Percentiles rank a stretch among this genome's conserved stretches.
Evolutionary conservation across 2,329 filamentous ascomycete genomes (phyloP).

Genomic region (Hirsutella thompsonii): DNA sequence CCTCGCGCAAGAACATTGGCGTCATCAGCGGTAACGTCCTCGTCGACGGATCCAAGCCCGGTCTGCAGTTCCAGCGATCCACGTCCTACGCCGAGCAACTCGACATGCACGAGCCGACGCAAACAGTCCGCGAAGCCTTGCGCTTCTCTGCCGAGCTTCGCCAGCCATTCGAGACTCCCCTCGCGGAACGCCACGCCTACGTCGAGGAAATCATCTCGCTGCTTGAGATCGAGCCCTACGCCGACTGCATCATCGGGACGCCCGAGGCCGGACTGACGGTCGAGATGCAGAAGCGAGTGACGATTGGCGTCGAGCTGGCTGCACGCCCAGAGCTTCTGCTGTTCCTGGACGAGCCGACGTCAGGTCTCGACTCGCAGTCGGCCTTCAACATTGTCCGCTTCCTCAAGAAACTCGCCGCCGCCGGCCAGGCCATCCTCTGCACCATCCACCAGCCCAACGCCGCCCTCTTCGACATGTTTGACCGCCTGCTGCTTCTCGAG

Average conservation of each 20-base stretch:
- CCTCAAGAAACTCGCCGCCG: slow-evolving; percentile 62
- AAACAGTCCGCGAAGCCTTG: slow-evolving; percentile 51
- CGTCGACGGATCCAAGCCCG: slow-evolving; percentile 42
- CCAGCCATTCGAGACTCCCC: slow-evolving; percentile 39
- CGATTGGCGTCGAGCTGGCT: slow-evolving; percentile 80
- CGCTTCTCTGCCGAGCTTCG: slow-evolving; percentile 50
- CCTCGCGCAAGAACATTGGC: slow-evolving; percentile 46
- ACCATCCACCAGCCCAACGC: slow-evolving; percentile 88
- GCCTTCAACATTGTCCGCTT: slow-evolving; percentile 70
- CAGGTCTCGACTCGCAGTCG: slow-evolving; percentile 48
- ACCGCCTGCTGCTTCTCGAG: slow-evolving; percentile 67
- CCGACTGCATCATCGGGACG: slow-evolving; percentile 44
- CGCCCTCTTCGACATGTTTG: slow-evolving; percentile 78
- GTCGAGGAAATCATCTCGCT: slow-evolving; percentile 49
- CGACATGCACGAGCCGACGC: slow-evolving; percentile 47
- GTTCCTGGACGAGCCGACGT: slow-evolving; percentile 70
- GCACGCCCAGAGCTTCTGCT: slow-evolving; percentile 67
- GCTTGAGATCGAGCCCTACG: slow-evolving; percentile 44
- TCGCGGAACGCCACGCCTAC: slow-evolving; percentile 42
- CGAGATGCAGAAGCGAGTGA: slow-evolving; percentile 62
- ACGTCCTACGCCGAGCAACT: slow-evolving; percentile 52
- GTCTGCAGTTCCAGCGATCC: slow-evolving; percentile 46
- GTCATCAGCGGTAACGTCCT: slow-evolving; percentile 44
- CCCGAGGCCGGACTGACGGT: slow-evolving; percentile 58
- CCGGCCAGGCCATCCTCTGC: slow-evolving; percentile 78